Conservation (phyloP, 169 alveolate species). For the Eimeria praecox region DNA sequence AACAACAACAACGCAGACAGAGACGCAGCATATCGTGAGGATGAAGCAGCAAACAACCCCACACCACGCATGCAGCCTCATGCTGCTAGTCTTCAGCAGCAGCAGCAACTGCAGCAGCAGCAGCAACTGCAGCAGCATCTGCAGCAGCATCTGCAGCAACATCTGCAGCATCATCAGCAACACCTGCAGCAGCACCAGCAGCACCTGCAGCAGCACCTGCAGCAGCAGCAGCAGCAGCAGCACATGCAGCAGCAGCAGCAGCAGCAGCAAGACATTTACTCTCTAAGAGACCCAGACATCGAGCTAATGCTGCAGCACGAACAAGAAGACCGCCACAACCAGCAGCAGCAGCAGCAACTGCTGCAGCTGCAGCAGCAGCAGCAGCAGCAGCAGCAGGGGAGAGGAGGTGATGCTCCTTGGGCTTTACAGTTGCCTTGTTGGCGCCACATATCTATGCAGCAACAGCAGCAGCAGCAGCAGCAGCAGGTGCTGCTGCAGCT, state of each 20-base stretch:
- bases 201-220: not conserved
- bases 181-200: constrained; percentile 41
- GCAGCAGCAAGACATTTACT: not conserved
- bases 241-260: not conserved
- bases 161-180: not conserved
- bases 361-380: constrained; percentile 3
- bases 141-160: not conserved
- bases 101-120: not conserved
- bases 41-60: not conserved
- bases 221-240: too few species aligned
- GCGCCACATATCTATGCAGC: not conserved
- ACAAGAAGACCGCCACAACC: not conserved
- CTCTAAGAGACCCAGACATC: not conserved
- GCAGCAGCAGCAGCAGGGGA: constrained; percentile 31
- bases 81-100: not conserved
- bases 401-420: not conserved
- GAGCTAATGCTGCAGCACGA: constrained; percentile 38
- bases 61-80: not conserved
- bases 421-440: not conserved
- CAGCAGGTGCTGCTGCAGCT: not conserved
- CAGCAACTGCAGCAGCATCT: not conserved
- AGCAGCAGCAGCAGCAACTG: constrained; percentile 26
- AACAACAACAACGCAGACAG: too few species aligned
- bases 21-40: not conserved
- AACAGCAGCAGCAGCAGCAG: constrained; percentile 16